phyloP scores from a whole-genome alignment of 495 filamentous ascomycete species.

The Cenococcum geophilum region DNA sequence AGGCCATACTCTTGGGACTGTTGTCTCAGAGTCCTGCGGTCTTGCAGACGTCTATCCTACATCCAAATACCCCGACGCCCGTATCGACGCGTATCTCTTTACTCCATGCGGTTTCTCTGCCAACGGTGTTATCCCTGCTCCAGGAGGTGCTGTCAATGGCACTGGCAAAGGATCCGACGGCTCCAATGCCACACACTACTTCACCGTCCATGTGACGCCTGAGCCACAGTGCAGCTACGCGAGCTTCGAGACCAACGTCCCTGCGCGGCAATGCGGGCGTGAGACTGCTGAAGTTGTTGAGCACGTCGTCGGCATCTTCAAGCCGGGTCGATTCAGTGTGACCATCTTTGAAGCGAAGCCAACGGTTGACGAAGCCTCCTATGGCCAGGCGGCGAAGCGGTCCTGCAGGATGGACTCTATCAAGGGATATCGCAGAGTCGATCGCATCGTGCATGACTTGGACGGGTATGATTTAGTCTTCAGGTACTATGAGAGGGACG shows the following conservation, averaged over 20 bases:
- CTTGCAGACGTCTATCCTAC: conserved; percentile 85
- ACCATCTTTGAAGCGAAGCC: conserved; percentile 92
- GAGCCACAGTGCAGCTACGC: conserved; percentile 98
- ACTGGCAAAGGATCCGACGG: conserved; percentile 35
- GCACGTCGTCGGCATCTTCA: conserved; percentile 93
- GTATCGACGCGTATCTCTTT: conserved; percentile 94
- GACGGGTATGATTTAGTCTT: conserved; percentile 98
- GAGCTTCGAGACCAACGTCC: conserved; percentile 98
- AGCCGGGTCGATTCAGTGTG: conserved; percentile 91
- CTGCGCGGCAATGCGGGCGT: conserved; percentile 79
- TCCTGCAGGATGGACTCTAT: conserved; percentile 73
- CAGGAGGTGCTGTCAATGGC: conserved; percentile 44
- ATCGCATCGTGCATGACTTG: conserved; percentile 94
- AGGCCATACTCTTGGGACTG: conserved; percentile 86
- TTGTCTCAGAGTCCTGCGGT: conserved; percentile 87
- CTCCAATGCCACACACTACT: conserved; percentile 69
- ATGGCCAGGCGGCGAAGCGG: conserved; percentile 43
- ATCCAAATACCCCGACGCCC: conserved; percentile 81
- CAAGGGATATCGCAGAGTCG: conserved; percentile 80
- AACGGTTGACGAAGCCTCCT: conserved; percentile 36
- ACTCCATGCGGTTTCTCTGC: conserved; percentile 96
- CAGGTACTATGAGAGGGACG: conserved; percentile 88
- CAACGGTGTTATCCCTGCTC: conserved; percentile 89
- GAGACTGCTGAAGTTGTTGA: conserved; percentile 84
- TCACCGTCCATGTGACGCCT: conserved; percentile 97